phyloP scores from a whole-genome alignment of 1,139 yeast species.

The Hemisphaericaspora xylanilytica region DNA sequence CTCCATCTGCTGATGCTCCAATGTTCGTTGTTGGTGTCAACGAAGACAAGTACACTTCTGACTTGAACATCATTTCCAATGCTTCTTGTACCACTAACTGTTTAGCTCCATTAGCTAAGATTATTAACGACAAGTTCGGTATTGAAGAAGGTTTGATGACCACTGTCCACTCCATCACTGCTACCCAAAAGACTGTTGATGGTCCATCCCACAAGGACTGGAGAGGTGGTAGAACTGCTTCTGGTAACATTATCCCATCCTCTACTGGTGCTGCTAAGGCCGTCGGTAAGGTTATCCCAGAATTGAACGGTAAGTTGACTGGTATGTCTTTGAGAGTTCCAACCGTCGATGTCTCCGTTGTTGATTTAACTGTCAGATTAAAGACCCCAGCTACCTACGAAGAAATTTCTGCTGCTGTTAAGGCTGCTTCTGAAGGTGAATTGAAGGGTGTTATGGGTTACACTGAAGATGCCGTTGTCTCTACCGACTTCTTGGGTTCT shows the following conservation, averaged over 20 bases:
- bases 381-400: constrained; percentile 69
- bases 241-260: constrained; percentile 86
- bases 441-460: constrained; percentile 77
- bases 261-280: constrained; percentile 95
- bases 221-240: constrained; percentile 94
- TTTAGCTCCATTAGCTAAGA: constrained; percentile 86
- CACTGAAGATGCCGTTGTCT: constrained; percentile 86
- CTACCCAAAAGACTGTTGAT: constrained; percentile 88
- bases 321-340: constrained; percentile 90
- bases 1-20: constrained; percentile 86
- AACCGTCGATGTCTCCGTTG: constrained; percentile 79
- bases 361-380: constrained; percentile 50
- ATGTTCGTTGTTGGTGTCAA: constrained; percentile 88
- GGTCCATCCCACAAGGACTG: constrained; percentile 94
- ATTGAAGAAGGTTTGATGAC: constrained; percentile 88
- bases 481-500: constrained; percentile 80
- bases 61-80: constrained; percentile 71
- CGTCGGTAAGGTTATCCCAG: constrained; percentile 87
- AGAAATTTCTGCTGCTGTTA: constrained; percentile 69
- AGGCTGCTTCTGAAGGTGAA: constrained; percentile 66
- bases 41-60: constrained; percentile 67
- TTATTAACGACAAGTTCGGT: constrained; percentile 75
- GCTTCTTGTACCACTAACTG: constrained; percentile 93
- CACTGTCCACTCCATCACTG: constrained; percentile 87
- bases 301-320: constrained; percentile 83